A percentile compares a stretch with the other conserved stretches of the same genome.
phyloP scores from a whole-genome alignment of 1,139 yeast genomes.

The Nakaseomyces delphensis region DNA sequence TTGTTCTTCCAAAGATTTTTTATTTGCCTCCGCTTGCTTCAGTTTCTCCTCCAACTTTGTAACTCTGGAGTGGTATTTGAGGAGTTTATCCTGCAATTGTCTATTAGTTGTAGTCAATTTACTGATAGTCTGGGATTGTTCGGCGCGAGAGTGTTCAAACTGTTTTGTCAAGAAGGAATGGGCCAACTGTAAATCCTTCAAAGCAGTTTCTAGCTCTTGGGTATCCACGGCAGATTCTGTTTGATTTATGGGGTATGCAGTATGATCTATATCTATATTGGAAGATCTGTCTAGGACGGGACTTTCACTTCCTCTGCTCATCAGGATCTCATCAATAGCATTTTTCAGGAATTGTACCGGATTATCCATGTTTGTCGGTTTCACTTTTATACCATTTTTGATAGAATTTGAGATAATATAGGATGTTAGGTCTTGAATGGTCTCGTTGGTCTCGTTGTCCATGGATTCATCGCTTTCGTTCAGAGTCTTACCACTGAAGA shows the following conservation, averaged over 20 bases:
- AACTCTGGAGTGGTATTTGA: slow-evolving; percentile 22
- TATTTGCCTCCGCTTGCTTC: slow-evolving; percentile 11
- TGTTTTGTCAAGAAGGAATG: slow-evolving; percentile 30
- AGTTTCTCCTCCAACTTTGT: slow-evolving; percentile 16
- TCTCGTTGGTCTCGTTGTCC: slow-evolving; percentile 10
- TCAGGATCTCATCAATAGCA: slow-evolving; percentile 21
- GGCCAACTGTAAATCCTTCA: slow-evolving; percentile 30
- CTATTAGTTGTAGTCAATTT: slow-evolving; percentile 24
- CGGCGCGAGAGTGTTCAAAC: slow-evolving; percentile 28
- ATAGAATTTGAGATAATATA: slow-evolving; percentile 26
- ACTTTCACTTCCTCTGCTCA: background rate
- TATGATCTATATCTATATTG: background rate
- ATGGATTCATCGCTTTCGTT: slow-evolving; percentile 8
- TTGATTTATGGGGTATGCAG: background rate
- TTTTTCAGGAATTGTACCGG: slow-evolving; percentile 24
- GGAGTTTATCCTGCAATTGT: slow-evolving; percentile 27
- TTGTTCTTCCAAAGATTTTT: slow-evolving; percentile 7
- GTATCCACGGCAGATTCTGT: background rate
- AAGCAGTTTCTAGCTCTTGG: slow-evolving; percentile 24
- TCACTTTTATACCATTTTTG: slow-evolving; percentile 24
- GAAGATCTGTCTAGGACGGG: background rate
- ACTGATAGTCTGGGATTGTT: slow-evolving; percentile 26
- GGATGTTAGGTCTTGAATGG: slow-evolving; percentile 26
- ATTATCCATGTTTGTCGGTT: slow-evolving; percentile 18
- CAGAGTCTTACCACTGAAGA: slow-evolving; percentile 6